Evolutionary conservation across 176 grass and related monocot species (phyloP).

Genomic region (Thalia dealbata): DNA sequence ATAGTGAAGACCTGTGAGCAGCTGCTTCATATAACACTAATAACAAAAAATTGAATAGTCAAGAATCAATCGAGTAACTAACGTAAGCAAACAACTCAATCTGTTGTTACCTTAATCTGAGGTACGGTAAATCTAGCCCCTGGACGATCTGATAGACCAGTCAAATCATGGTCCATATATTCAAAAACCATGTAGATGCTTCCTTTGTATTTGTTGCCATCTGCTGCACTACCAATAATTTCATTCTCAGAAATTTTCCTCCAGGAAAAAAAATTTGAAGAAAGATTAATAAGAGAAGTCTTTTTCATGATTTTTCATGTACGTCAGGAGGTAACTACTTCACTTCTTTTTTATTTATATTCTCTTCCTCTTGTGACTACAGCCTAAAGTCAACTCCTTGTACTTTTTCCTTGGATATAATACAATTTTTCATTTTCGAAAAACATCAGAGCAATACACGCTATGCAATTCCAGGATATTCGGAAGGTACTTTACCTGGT

Average conservation of each 20-base stretch:
- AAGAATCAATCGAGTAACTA: not conserved
- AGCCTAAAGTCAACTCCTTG: too few species aligned
- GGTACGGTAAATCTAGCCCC: conserved; percentile 58
- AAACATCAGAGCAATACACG: too few species aligned
- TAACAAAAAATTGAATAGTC: conserved; percentile 1
- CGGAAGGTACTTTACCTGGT: conserved; percentile 30
- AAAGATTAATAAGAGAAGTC: not conserved
- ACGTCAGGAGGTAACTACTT: too few species aligned
- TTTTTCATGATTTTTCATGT: too few species aligned
- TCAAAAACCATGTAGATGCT: conserved; percentile 87
- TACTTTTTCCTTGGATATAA: too few species aligned
- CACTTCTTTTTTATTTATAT: too few species aligned
- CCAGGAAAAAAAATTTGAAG: not conserved
- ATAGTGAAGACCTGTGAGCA: conserved; percentile 88
- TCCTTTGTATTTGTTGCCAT: conserved; percentile 68
- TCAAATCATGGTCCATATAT: conserved; percentile 90
- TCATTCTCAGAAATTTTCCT: not conserved
- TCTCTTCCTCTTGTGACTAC: too few species aligned
- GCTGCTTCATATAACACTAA: conserved; percentile 90
- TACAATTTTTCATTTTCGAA: too few species aligned
- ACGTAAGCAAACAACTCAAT: conserved; percentile 9
- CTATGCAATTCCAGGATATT: too few species aligned
- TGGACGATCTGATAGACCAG: conserved; percentile 68
- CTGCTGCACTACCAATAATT: conserved; percentile 20
- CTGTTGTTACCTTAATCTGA: conserved; percentile 62